These are phyloP conservation scores for Colletotrichum truncatum DNA, from an alignment of 2,329 filamentous ascomycete species.

Conservation along the genomic window DNA sequence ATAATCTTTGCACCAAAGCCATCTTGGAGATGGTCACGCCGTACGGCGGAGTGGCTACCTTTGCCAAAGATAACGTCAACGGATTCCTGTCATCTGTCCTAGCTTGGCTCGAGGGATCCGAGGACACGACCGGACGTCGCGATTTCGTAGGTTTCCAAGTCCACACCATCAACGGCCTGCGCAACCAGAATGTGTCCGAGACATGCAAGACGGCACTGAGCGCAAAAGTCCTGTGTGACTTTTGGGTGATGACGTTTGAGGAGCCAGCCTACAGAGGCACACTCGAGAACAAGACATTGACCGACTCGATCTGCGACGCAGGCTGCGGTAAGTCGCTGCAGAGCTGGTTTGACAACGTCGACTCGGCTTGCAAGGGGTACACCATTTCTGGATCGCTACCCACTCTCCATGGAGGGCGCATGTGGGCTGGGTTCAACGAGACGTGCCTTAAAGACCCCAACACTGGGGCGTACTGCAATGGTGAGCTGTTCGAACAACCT, in stretches of 20 bases:
- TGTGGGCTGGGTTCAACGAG: background rate
- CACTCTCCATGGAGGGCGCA: background rate
- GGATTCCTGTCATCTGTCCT: too few relatives aligned
- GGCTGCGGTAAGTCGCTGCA: background rate
- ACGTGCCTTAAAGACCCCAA: background rate
- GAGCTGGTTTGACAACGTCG: background rate
- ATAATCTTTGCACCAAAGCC: conserved; percentile 33
- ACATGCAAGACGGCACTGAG: too few relatives aligned
- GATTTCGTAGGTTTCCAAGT: too few relatives aligned
- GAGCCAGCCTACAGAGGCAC: background rate
- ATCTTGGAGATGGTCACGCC: conserved; percentile 27
- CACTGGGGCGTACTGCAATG: background rate
- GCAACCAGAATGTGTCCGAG: too few relatives aligned
- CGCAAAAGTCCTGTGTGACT: background rate
- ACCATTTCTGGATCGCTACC: conserved; percentile 3
- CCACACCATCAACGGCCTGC: too few relatives aligned
- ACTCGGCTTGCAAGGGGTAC: conserved; percentile 47
- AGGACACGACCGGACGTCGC: too few relatives aligned
- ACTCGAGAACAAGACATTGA: background rate
- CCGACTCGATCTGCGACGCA: conserved; percentile 41
- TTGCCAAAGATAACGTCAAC: too few relatives aligned
- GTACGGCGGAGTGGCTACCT: too few relatives aligned
- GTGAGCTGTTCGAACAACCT: too few relatives aligned
- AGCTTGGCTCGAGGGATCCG: too few relatives aligned
- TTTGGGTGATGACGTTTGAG: background rate